Evolutionary conservation across 2,329 filamentous ascomycete genomes (phyloP), one percentile per base, ranked within the genome.

Genomic region (Phyllosticta ampelicida): DNA sequence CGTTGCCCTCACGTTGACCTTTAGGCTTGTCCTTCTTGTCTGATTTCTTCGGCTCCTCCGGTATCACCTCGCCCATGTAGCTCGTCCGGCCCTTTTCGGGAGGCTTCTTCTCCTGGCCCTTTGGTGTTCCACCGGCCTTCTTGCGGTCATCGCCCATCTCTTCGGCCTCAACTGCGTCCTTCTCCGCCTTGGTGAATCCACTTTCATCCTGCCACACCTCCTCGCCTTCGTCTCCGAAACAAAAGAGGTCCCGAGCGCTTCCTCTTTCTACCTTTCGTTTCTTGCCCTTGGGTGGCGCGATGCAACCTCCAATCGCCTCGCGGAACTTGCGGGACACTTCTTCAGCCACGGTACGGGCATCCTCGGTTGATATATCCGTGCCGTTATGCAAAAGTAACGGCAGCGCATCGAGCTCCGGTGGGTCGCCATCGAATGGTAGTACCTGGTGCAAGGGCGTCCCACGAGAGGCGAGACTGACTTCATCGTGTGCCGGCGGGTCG

Each of bases 371-470:
- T 10, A 75, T 70, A n/a, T 65, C 62, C 19, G 75, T 71, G 1
- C 89, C 89, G 23, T 85, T 78, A 26, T 85, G 87, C 1, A 80
- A 76, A 16, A 95, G 65, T 6, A 87, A 65, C 0, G 87, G 83
- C 54, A 83, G 61, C n/a, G 72, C 66, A 8, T 67, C 62, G n/a
- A 80, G 64, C 28, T 76, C 73, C 6, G 58, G 54, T 10, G 50
- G 50, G 44, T 75, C 72, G 48, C 72, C 73, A 5, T 76, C 71
- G 58, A 77, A 75, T 2, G 54, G 54, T 13, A 60, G 50, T 11
- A 60, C 2, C 3, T 23, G 54, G 50, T 60, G 58, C 13, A 60
- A 44, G 21, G 51, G 53, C n/a, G 11, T 10, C 5, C 48, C 11
- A 9, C 18, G 4, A 16, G 53, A 18, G 10, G 53, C 36, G n/a